Conservation (phyloP, 164 flowering plant species). For the Liquidambar formosana region DNA sequence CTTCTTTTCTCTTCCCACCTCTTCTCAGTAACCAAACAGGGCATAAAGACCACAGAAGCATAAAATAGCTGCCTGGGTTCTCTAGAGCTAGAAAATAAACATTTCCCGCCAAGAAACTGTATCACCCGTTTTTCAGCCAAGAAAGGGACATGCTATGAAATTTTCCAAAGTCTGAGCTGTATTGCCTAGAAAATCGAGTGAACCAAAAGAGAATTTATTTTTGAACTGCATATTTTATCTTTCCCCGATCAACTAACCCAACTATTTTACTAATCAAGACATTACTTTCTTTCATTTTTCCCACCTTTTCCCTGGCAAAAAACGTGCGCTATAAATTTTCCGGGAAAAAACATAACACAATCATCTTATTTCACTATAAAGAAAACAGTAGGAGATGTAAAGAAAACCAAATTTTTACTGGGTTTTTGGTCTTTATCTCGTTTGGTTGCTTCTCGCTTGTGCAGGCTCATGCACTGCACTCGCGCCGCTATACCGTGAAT, state of each 20-base stretch:
- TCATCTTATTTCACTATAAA: background rate
- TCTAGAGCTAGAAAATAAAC: background rate
- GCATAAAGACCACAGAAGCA: background rate
- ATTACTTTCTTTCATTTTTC: too few relatives aligned
- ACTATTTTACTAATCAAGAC: too few relatives aligned
- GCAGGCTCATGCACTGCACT: slow-evolving; percentile 30
- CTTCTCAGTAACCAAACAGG: background rate
- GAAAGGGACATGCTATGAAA: background rate
- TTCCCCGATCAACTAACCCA: too few relatives aligned
- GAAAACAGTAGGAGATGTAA: background rate
- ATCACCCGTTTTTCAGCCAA: background rate
- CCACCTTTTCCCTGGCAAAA: background rate
- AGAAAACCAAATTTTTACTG: background rate
- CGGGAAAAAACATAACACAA: background rate
- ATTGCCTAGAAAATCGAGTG: too few relatives aligned
- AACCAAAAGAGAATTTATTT: too few relatives aligned
- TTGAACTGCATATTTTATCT: too few relatives aligned
- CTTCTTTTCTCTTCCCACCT: background rate
- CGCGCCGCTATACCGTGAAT: slow-evolving; percentile 16
- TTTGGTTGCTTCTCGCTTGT: slow-evolving; percentile 21
- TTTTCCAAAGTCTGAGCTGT: background rate
- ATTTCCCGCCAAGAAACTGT: background rate
- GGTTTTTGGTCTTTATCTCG: slow-evolving; percentile 12
- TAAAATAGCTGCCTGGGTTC: background rate
- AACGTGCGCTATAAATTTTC: background rate